These are phyloP conservation scores for Blastocystis hominis DNA, from an alignment of 352 stramenopile species.

Conservation along the genomic window DNA sequence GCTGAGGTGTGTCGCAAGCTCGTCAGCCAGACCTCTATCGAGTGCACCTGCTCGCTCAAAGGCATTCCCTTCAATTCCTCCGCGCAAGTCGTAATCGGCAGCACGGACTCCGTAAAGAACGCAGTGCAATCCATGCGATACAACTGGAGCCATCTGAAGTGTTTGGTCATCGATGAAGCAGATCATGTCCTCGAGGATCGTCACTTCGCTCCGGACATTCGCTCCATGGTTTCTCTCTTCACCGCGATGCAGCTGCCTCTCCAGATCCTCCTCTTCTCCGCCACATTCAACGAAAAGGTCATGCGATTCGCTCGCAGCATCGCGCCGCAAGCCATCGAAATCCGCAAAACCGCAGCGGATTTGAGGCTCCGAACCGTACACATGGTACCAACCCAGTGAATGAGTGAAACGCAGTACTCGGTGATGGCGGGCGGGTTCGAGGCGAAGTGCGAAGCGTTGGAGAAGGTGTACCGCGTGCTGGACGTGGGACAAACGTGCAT, in stretches of 20 bases:
- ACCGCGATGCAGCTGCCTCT: not conserved
- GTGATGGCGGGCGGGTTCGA: not conserved
- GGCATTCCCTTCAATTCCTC: slow-evolving; percentile 3
- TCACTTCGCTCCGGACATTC: not conserved
- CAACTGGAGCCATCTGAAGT: not conserved
- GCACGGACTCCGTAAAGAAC: not conserved
- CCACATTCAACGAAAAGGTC: slow-evolving; percentile 50
- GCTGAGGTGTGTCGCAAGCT: slow-evolving; percentile 19
- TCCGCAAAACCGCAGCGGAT: slow-evolving; percentile 2
- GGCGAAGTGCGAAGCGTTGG: slow-evolving; percentile 7
- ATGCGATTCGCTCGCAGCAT: slow-evolving; percentile 30
- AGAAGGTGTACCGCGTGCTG: slow-evolving; percentile 33
- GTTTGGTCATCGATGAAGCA: slow-evolving; percentile 52
- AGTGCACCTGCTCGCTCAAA: slow-evolving; percentile 4
- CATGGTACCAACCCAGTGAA: not conserved
- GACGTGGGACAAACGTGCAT: slow-evolving; percentile 50
- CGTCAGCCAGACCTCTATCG: slow-evolving; percentile 6
- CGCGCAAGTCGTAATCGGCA: slow-evolving; percentile 32
- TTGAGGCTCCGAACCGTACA: slow-evolving; percentile 27
- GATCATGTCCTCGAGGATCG: slow-evolving; percentile 27
- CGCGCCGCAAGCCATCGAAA: slow-evolving; percentile 1
- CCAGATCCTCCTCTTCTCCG: slow-evolving; percentile 52
- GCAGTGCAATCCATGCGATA: not conserved
- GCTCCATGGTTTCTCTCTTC: not conserved
- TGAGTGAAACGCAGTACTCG: not conserved